phyloP scores from a whole-genome alignment of 2,329 filamentous ascomycete genomes.

The Talaromyces sp. region DNA sequence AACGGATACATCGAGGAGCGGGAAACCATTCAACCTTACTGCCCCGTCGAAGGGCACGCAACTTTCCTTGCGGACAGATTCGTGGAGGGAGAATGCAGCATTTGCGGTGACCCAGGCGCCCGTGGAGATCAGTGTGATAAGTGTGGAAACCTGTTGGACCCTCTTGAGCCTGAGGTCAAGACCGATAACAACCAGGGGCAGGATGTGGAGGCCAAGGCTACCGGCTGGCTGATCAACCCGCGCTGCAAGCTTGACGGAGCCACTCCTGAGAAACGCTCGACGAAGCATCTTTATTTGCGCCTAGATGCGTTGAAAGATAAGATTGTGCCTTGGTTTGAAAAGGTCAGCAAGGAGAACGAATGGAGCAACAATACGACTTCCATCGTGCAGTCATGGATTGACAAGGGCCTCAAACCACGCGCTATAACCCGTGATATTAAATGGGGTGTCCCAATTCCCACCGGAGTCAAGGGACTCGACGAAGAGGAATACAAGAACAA shows the following conservation, averaged over 20 bases:
- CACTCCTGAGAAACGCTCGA: slow-evolving; percentile 70
- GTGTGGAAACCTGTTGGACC: slow-evolving; percentile 66
- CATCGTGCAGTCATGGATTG: slow-evolving; percentile 43
- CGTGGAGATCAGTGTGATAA: slow-evolving; percentile 70
- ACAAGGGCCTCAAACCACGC: slow-evolving; percentile 76
- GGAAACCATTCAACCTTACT: slow-evolving; percentile 84
- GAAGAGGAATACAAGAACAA: slow-evolving; percentile 61
- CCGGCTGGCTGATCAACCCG: slow-evolving; percentile 61
- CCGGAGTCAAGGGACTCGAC: slow-evolving; percentile 9
- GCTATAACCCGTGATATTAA: slow-evolving; percentile 89
- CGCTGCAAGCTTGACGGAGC: slow-evolving; percentile 83
- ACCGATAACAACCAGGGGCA: slow-evolving; percentile 1
- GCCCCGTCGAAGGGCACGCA: slow-evolving; percentile 51
- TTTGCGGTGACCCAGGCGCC: slow-evolving; percentile 59
- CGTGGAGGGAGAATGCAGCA: slow-evolving; percentile 44
- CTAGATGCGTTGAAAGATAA: slow-evolving; percentile 75
- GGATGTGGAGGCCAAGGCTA: slow-evolving; percentile 13
- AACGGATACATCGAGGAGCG: slow-evolving; percentile 86
- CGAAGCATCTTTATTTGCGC: slow-evolving; percentile 85
- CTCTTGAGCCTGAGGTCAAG: slow-evolving; percentile 48
- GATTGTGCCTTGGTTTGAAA: slow-evolving; percentile 71
- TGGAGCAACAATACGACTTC: slow-evolving; percentile 41
- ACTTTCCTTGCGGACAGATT: slow-evolving; percentile 75
- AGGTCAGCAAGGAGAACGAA: slow-evolving; percentile 63
- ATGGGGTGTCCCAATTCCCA: slow-evolving; percentile 67